Conservation (phyloP, 495 filamentous ascomycete genomes). For the Acidomyces sp. region DNA sequence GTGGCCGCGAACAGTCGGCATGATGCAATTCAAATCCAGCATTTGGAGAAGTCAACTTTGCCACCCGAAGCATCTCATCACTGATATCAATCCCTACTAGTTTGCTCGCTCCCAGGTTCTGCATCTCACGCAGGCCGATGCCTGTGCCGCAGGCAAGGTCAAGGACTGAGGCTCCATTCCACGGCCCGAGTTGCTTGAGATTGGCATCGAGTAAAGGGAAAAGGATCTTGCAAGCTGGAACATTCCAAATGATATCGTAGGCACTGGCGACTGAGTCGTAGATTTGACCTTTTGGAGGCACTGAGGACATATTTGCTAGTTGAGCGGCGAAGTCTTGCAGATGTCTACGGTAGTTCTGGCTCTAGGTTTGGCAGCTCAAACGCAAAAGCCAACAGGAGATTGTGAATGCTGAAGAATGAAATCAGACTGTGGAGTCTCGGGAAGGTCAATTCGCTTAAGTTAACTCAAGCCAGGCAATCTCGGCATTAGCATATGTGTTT, state of each 20-base stretch:
- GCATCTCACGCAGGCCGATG: conserved; percentile 11
- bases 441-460: too few species aligned
- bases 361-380: too few species aligned
- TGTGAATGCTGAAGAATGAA: too few species aligned
- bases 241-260: conserved; percentile 14
- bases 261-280: conserved; percentile 8
- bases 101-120: conserved; percentile 10
- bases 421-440: too few species aligned
- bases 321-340: too few species aligned
- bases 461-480: too few species aligned
- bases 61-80: conserved; percentile 9
- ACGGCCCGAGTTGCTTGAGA: conserved; percentile 5
- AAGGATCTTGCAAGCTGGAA: conserved; percentile 7
- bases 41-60: conserved; percentile 4
- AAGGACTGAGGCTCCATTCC: conserved; percentile 3
- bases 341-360: too few species aligned
- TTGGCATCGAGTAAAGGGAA: conserved; percentile 6
- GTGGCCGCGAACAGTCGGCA: conserved; percentile 8
- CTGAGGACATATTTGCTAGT: conserved; percentile 4
- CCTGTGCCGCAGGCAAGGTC: conserved; percentile 11
- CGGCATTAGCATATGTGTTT: too few species aligned
- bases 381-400: too few species aligned
- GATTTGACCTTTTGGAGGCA: conserved; percentile 11
- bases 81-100: conserved; percentile 12
- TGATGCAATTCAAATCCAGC: conserved; percentile 10